Evolutionary conservation across 129 eudicot species (phyloP).

Genomic region (Centella asiatica): DNA sequence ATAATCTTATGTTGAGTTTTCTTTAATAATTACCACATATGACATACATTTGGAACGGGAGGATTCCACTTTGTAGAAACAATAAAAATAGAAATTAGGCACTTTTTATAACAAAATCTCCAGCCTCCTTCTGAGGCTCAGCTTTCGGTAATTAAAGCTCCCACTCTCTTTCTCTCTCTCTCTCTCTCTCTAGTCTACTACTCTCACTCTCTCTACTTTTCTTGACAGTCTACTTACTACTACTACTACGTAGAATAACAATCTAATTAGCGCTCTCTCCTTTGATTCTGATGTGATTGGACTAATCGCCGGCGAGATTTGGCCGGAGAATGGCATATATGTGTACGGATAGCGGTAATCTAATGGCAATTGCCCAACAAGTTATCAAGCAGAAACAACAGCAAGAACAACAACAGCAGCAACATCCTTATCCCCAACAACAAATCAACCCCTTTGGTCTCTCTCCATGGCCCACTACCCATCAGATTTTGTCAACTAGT

Average conservation of each 20-base stretch:
- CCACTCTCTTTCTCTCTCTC: constrained; percentile 4
- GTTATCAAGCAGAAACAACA: constrained; percentile 90
- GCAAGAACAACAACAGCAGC: constrained; percentile 60
- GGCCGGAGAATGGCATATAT: constrained; percentile 78
- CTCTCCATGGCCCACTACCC: constrained; percentile 37
- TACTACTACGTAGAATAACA: neutral
- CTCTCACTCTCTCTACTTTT: neutral
- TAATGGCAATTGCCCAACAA: constrained; percentile 99
- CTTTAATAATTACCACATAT: no score
- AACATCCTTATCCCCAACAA: constrained; percentile 38
- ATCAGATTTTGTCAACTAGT: constrained; percentile 29
- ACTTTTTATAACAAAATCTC: no score
- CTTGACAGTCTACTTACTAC: neutral
- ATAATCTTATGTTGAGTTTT: no score
- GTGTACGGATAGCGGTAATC: constrained; percentile 98
- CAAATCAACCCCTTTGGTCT: constrained; percentile 43
- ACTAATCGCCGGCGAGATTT: constrained; percentile 25
- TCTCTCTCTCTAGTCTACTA: neutral
- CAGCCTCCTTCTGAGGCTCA: neutral
- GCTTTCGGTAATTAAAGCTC: constrained; percentile 7
- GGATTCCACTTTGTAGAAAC: no score
- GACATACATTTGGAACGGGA: no score
- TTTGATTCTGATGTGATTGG: constrained; percentile 27
- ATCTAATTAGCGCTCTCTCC: neutral
- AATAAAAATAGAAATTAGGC: no score